Evolutionary conservation across 192 early-diverging fungal species (phyloP), one percentile per base, ranked within the genome.

Genomic region (Piromyces finnis): DNA sequence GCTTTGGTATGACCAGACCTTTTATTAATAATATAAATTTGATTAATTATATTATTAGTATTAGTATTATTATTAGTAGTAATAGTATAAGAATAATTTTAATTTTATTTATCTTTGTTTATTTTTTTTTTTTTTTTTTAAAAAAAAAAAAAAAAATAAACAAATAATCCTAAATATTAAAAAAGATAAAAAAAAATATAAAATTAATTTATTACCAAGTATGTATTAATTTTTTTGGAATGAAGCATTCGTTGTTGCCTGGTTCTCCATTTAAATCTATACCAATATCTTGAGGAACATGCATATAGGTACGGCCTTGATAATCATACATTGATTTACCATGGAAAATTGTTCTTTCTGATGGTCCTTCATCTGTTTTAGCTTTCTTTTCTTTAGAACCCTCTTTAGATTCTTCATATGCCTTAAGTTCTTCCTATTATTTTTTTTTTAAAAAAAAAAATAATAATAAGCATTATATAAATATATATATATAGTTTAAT

Each of bases 241-340:
- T 89, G 83, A 92, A 97, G 82, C 93, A 95, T 79, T 92, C 89
- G 82, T 93, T 88, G 39, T 84, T 82, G 29, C 95, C 94, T 12
- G 92, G 83, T 77, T 94, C 94, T 12, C 88, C 89, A 26, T 83
- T 77, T 78, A 97, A 83, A 83, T 97, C 93, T 80, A 90, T 88
- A 81, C 91, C 86, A 79, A 96, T 84, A 86, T 97, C 97, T 68
- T 87, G 86, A n/a, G 98, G 98, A 0, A 95, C 91, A 82, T 95
- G 94, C 94, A 99, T 96, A 82, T 98, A 99, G 12, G 97, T 96
- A 77, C 98, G 85, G 29, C 97, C 97, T 82, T 94, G 88, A 86
- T 98, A 98, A 86, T 99, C 97, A 35, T 85, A 87, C 84, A 95
- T 93, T 0, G 90, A 80, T 84, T 92, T 92, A 35, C 95, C 96